Percentiles rank a stretch among this genome's conserved stretches.
Evolutionary conservation across 257 asterid genomes (phyloP).

Genomic region (Rehmannia glutinosa): DNA sequence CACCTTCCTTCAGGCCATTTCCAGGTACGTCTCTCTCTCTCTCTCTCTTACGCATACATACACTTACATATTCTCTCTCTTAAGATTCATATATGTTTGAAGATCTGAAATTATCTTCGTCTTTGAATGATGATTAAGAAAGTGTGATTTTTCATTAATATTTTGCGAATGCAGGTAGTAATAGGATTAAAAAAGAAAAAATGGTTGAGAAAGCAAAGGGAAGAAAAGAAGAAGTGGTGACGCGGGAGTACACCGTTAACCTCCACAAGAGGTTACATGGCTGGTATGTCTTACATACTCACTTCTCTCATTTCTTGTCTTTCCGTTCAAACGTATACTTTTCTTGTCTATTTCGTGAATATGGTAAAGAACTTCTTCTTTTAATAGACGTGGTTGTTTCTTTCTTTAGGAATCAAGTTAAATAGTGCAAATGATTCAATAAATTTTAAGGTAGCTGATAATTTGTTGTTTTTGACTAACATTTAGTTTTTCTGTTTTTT

Average conservation of each 20-base stretch:
- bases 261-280: constrained; percentile 57
- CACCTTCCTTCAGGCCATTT: neutral
- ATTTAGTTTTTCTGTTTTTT: neutral
- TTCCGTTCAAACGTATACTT: neutral
- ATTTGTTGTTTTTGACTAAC: neutral
- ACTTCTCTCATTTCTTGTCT: neutral
- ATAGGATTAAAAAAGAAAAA: constrained; percentile 10
- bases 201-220: constrained; percentile 41
- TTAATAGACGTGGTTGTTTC: neutral
- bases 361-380: neutral
- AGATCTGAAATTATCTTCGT: neutral
- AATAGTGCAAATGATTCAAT: neutral
- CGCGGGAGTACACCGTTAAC: constrained; percentile 50
- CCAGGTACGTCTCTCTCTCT: neutral
- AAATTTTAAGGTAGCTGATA: neutral
- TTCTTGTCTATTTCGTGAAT: neutral
- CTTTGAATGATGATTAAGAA: neutral
- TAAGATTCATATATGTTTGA: neutral
- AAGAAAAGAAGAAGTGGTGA: constrained; percentile 51
- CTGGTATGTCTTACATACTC: constrained; percentile 24
- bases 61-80: neutral
- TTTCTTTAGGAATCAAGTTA: neutral
- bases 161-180: constrained; percentile 24
- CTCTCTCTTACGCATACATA: neutral
- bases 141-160: neutral